Evolutionary conservation across 2,329 filamentous ascomycete species (phyloP).

Genomic region (Colletotrichum tropicicola): DNA sequence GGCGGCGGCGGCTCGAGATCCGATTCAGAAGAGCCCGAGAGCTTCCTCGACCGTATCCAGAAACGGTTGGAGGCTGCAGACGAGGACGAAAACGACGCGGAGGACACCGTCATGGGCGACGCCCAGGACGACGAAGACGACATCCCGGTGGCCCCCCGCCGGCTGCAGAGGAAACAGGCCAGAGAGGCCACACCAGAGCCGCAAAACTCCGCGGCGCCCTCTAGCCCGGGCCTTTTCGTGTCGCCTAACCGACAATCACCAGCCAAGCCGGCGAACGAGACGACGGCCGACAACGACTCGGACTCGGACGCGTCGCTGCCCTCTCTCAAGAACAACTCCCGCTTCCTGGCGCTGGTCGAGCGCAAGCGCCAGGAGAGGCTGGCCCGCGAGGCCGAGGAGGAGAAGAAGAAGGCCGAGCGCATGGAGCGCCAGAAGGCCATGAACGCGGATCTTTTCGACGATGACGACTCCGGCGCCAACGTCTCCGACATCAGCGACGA

Average conservation of each 20-base stretch:
- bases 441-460: slow-evolving; percentile 45
- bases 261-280: slow-evolving; percentile 31
- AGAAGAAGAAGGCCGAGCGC: slow-evolving; percentile 56
- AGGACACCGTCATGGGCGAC: slow-evolving; percentile 40
- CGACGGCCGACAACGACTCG: slow-evolving; percentile 41
- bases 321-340: slow-evolving; percentile 60
- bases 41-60: slow-evolving; percentile 51
- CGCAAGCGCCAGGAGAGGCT: slow-evolving; percentile 77
- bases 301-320: slow-evolving; percentile 59
- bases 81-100: slow-evolving; percentile 39
- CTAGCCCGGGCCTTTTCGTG: slow-evolving; percentile 63
- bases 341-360: slow-evolving; percentile 77
- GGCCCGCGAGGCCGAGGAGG: slow-evolving; percentile 70
- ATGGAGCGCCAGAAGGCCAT: slow-evolving; percentile 46
- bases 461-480: slow-evolving; percentile 63
- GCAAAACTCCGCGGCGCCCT: slow-evolving; percentile 37
- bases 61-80: slow-evolving; percentile 48
- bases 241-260: slow-evolving; percentile 53
- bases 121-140: slow-evolving; percentile 50
- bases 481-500: slow-evolving; percentile 68
- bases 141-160: slow-evolving; percentile 50
- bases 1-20: slow-evolving; percentile 45
- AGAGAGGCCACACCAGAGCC: slow-evolving; percentile 44
- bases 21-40: slow-evolving; percentile 37
- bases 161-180: slow-evolving; percentile 46